Base-by-base conservation (phyloP, 1,284 basidiomycete genomes). In the Cerrena zonata region DNA sequence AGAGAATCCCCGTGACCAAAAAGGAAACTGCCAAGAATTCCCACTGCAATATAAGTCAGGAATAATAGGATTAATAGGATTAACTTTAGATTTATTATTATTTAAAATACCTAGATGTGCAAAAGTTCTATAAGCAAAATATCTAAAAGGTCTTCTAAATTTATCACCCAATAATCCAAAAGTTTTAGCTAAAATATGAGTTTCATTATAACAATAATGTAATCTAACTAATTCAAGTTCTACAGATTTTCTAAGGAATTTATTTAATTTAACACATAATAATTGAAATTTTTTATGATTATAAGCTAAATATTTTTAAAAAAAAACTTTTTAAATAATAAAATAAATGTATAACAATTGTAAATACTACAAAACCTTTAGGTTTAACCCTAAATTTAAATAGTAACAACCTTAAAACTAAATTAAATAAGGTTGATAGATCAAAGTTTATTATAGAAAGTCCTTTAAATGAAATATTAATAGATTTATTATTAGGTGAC, bases 271-370 rank as follows among this genome's bases (percentile, higher is more conserved):
- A 47, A 42, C 23, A 48, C 41, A 48, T 48, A 50, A 50, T 39
- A 30, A 45, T 50, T 50, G 10, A 47, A 50, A 45, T 48, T 50
- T 19, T 52, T 23, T 50, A 41, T 45, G 36, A 40, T 48, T 21
- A 47, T 25, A 15, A 48, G n/a, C 21, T 48, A 50, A 50, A 45
- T 18, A 45, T 50, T 45, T 30, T 50, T 45, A 45, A 51, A 40
- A 30, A 23, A 24, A 53, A 50, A 50, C 10, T 39, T 26, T 50
- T 43, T 52, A 51, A 59, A 47, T 42, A 55, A 53, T 55, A 62
- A 60, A 62, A 62, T 61, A 62, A 58, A 56, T 61, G 53, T 56
- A 62, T 59, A 51, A 54, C 53, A 46, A 61, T 53, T 58, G 61
- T 61, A 56, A n/a, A n/a, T n/a, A n/a, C n/a, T n/a, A n/a, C n/a